These are phyloP conservation scores for Melanogaster broomeanus DNA, from an alignment of 768 basidiomycete genomes.

Conservation along the genomic window DNA sequence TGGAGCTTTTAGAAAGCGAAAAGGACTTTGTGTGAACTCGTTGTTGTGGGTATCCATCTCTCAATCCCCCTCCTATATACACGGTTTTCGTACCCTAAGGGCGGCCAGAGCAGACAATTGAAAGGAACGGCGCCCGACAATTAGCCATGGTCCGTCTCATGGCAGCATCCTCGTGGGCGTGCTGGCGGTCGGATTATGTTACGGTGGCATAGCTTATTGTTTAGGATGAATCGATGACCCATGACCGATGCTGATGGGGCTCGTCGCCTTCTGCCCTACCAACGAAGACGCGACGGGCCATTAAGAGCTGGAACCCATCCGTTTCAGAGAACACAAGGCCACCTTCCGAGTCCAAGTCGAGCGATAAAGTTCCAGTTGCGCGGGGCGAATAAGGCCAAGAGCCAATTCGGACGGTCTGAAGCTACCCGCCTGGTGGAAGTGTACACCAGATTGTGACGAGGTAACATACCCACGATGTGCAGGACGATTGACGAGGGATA, in stretches of 20 bases:
- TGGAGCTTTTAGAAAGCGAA: not conserved
- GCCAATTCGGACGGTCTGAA: not conserved
- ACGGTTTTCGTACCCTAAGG: slow-evolving; percentile 2
- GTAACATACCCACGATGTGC: not conserved
- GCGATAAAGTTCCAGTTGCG: not conserved
- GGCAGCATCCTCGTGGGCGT: slow-evolving; percentile 1
- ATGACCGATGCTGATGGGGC: too few relatives aligned
- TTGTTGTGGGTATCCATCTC: not conserved
- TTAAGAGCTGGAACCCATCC: not conserved
- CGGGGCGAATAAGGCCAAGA: not conserved
- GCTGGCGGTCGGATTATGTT: slow-evolving; percentile 5
- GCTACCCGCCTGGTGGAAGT: not conserved
- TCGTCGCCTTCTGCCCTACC: not conserved
- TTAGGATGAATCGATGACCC: not conserved
- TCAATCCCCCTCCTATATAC: slow-evolving; percentile 12
- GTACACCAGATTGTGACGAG: not conserved
- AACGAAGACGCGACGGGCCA: not conserved
- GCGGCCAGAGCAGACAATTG: slow-evolving; percentile 15
- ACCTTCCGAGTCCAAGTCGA: not conserved
- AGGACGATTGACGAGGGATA: slow-evolving; percentile 1
- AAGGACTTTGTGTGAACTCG: slow-evolving; percentile 7
- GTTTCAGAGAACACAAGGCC: slow-evolving; percentile 23
- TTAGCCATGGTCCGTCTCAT: not conserved
- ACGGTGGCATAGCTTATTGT: slow-evolving; percentile 20
- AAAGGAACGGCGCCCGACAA: slow-evolving; percentile 2